Percentiles rank a stretch among this genome's conserved stretches.
Evolutionary conservation across 306 rosid genomes (phyloP).

Genomic region (Prinsepia uniflora): DNA sequence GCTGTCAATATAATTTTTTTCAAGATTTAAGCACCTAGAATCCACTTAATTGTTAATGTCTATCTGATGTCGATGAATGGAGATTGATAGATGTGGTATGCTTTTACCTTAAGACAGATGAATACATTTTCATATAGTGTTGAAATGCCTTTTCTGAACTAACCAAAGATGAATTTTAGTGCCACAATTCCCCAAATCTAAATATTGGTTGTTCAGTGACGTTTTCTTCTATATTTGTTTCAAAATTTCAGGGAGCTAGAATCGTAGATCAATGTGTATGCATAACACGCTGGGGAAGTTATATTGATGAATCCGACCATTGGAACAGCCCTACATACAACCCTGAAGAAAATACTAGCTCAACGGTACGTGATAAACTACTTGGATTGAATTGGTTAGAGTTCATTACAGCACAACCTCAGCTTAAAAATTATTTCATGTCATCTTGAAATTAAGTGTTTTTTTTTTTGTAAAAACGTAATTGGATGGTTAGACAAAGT

Average conservation of each 20-base stretch:
- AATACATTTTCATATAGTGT: background rate
- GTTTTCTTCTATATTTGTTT: slow-evolving; percentile 23
- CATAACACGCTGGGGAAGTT: slow-evolving; percentile 61
- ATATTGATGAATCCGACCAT: slow-evolving; percentile 40
- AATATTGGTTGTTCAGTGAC: background rate
- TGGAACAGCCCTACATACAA: slow-evolving; percentile 41
- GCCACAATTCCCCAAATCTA: background rate
- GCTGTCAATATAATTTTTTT: background rate
- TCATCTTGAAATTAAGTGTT: background rate
- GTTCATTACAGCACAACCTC: background rate
- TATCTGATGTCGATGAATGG: background rate
- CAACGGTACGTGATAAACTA: slow-evolving; percentile 38
- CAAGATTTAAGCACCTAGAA: background rate
- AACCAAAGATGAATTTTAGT: background rate
- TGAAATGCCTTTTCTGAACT: background rate
- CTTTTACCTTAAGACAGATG: background rate
- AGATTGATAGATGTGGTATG: background rate
- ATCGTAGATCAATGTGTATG: slow-evolving; percentile 60
- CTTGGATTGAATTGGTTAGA: slow-evolving; percentile 6
- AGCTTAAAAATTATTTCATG: background rate
- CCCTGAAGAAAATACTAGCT: slow-evolving; percentile 34
- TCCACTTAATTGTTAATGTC: background rate
- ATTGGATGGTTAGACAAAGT: too few species aligned
- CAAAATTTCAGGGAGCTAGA: slow-evolving; percentile 61
- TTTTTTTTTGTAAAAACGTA: too few species aligned